phyloP scores from a whole-genome alignment of 2,329 filamentous ascomycete genomes.

The Xylariaceae sp. region DNA sequence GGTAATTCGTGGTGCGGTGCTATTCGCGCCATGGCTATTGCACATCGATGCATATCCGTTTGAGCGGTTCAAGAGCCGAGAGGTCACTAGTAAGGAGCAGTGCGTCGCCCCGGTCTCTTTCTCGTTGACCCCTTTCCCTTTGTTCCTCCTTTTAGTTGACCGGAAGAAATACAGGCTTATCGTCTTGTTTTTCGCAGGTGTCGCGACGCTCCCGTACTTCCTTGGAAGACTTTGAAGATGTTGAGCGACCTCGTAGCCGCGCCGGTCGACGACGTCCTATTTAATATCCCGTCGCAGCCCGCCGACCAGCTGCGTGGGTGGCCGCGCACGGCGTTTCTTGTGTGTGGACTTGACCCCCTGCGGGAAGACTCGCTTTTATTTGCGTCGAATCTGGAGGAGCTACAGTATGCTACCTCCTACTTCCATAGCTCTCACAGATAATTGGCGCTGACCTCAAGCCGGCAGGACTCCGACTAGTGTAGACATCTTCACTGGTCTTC shows the following conservation, averaged over 20 bases:
- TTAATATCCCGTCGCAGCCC: neutral
- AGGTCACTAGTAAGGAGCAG: neutral
- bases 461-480: neutral
- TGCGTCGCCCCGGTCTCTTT: neutral
- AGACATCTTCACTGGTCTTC: neutral
- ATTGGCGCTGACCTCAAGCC: too few relatives aligned
- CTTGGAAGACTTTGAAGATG: neutral
- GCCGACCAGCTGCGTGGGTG: neutral
- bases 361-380: neutral
- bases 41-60: neutral
- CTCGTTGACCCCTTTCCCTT: too few relatives aligned
- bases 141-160: too few relatives aligned
- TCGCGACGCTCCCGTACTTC: neutral
- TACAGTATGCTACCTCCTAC: neutral
- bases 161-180: too few relatives aligned
- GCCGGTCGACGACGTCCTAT: neutral
- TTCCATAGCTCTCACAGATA: too few relatives aligned
- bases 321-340: neutral
- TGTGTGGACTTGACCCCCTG: neutral
- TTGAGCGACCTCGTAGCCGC: neutral
- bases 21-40: conserved; percentile 1
- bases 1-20: neutral
- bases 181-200: neutral
- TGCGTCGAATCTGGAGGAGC: neutral
- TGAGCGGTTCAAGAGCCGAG: neutral